Evolutionary conservation across 176 grass and related monocot genomes (phyloP), one percentile per base, ranked within the genome.

Genomic region (Bonia amplexicaulis): DNA sequence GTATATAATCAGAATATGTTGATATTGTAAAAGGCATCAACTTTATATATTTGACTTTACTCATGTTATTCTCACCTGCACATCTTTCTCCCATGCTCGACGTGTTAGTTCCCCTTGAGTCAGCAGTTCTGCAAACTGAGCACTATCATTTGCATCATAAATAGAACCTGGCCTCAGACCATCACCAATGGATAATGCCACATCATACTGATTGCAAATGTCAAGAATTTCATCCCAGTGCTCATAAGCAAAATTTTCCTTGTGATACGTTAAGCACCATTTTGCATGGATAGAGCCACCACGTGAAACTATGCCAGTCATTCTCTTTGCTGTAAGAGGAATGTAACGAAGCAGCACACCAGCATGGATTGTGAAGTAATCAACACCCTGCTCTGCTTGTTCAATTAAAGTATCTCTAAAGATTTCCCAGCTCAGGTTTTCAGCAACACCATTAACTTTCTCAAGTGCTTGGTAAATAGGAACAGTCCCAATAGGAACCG

Each of bases 191-290:
- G 96, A 98, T 71, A 98, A 74, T 74, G 96, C 80, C 48, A 95
- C 85, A 83, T 98, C 96, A 88, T 98, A 98, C 59, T 98, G 93
- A 80, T 95, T 95, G 87, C 96, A 98, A 70, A 98, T 98, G 71
- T 95, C 93, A 73, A 98, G 90, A 89, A 98, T 98, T 37, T 95
- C 96, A 92, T 95, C 96, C 96, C 96, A 98, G 40, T 98, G 93
- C 58, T 95, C 96, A 75, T 98, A 98, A 74, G 96, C 96, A 93
- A 98, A 98, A 75, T 98, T 98, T 86, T 98, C 96, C 79, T 94
- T 94, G 80, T 98, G 96, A 90, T 95, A 95, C 16, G 89, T 88
- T 72, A 98, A 80, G 78, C 96, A 98, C 96, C 96, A 98, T 85
- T 98, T 98, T 84, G 96, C 96, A 88, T 98, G 96, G 64, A 98